phyloP scores from a whole-genome alignment of 2,329 filamentous ascomycete species.

The Verticillium klebahnii region DNA sequence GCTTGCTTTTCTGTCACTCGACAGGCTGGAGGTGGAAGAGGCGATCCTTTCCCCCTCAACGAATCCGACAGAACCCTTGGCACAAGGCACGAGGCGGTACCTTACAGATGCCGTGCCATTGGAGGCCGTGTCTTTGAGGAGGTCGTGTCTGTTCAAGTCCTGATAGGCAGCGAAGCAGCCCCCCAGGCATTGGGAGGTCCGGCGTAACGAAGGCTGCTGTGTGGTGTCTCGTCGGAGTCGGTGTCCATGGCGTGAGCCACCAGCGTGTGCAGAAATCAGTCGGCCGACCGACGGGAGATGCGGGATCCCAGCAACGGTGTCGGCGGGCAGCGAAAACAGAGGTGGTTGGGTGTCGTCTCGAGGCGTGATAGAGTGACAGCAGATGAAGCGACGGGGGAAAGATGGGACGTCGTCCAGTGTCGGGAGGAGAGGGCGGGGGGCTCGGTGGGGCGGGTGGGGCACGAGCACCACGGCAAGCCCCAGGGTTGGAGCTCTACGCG shows the following conservation, averaged over 20 bases:
- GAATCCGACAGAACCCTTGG: not conserved
- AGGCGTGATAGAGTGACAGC: not conserved
- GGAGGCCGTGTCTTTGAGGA: not conserved
- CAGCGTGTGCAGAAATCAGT: not conserved
- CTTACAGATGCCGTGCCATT: not conserved
- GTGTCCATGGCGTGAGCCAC: not conserved
- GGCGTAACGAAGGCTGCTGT: not conserved
- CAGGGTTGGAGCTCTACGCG: slow-evolving; percentile 14
- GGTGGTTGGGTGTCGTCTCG: not conserved
- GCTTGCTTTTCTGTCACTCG: slow-evolving; percentile 1
- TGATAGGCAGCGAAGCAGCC: too few relatives aligned
- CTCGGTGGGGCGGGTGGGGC: slow-evolving; percentile 1
- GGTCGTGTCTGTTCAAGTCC: not conserved
- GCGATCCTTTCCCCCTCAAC: not conserved
- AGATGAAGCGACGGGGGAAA: not conserved
- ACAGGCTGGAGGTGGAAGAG: slow-evolving; percentile 2
- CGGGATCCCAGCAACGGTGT: not conserved
- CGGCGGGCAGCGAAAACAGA: not conserved
- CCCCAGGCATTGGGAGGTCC: not conserved
- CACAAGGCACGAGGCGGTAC: not conserved
- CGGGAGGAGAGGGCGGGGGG: not conserved
- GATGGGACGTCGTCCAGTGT: slow-evolving; percentile 2
- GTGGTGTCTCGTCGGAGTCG: not conserved
- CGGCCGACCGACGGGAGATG: not conserved
- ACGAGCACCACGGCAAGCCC: slow-evolving; percentile 3